These are phyloP conservation scores for Pleurotus eryngii DNA, from an alignment of 768 basidiomycete genomes.

Conservation along the genomic window DNA sequence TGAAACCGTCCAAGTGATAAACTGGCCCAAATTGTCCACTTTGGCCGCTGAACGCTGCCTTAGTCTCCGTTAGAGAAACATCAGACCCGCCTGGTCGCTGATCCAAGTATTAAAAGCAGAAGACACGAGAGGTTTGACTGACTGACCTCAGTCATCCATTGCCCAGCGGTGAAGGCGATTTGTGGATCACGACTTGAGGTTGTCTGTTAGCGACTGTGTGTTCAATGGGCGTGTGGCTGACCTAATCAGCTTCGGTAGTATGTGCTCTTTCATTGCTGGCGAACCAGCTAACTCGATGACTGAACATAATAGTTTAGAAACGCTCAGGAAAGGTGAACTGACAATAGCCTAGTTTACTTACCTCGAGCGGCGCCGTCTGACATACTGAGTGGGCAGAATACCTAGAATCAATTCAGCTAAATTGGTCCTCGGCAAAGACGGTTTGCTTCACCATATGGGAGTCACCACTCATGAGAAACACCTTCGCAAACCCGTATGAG, in stretches of 20 bases:
- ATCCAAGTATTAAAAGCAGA: slow-evolving; percentile 29
- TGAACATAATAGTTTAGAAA: slow-evolving; percentile 10
- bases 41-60: slow-evolving; percentile 38
- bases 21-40: slow-evolving; percentile 40
- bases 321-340: too few relatives aligned
- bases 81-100: slow-evolving; percentile 75
- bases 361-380: slow-evolving; percentile 72
- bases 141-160: slow-evolving; percentile 80
- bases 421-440: neutral
- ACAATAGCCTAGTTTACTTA: slow-evolving; percentile 15
- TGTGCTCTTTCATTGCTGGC: slow-evolving; percentile 50
- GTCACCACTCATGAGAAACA: slow-evolving; percentile 59
- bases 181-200: slow-evolving; percentile 54
- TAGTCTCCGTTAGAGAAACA: slow-evolving; percentile 70
- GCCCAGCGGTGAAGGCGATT: slow-evolving; percentile 66
- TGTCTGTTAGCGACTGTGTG: neutral
- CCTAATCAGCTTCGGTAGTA: slow-evolving; percentile 63
- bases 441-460: slow-evolving; percentile 47
- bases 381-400: slow-evolving; percentile 77
- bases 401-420: slow-evolving; percentile 26
- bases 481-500: slow-evolving; percentile 63
- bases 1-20: slow-evolving; percentile 66
- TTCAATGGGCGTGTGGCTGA: slow-evolving; percentile 15
- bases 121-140: slow-evolving; percentile 24
- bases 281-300: slow-evolving; percentile 69